Evolutionary conservation across 441 rosid genomes (phyloP).

Genomic region (Populus hybrid): DNA sequence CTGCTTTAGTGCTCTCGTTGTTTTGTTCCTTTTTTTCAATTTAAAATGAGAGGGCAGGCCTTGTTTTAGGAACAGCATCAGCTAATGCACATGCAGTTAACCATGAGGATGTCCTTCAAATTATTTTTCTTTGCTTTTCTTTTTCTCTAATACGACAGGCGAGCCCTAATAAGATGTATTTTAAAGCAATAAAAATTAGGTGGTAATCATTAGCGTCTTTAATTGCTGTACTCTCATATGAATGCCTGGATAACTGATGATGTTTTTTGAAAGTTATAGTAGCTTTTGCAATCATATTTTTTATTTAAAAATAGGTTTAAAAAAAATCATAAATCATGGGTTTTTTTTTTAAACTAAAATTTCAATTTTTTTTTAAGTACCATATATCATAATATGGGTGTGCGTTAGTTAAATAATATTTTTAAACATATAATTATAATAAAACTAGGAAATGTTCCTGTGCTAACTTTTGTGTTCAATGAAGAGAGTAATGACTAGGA

Average conservation of each 20-base stretch:
- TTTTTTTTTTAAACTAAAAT: no score
- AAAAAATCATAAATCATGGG: no score
- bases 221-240: no score
- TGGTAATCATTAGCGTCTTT: background rate
- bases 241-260: background rate
- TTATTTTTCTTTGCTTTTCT: background rate
- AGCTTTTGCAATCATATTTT: no score
- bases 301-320: no score
- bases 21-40: background rate
- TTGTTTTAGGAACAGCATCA: background rate
- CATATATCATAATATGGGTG: background rate
- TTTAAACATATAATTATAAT: no score
- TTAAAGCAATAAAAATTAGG: no score
- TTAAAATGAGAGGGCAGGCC: constrained; percentile 15
- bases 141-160: background rate
- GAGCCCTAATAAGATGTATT: background rate
- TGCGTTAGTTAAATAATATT: background rate
- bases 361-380: no score
- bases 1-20: constrained; percentile 19
- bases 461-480: background rate
- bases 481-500: background rate
- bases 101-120: background rate
- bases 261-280: no score
- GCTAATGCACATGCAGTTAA: constrained; percentile 5
- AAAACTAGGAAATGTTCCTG: background rate